phyloP scores from a whole-genome alignment of 2,329 filamentous ascomycete species.

The Fonsecaea pedrosoi region DNA sequence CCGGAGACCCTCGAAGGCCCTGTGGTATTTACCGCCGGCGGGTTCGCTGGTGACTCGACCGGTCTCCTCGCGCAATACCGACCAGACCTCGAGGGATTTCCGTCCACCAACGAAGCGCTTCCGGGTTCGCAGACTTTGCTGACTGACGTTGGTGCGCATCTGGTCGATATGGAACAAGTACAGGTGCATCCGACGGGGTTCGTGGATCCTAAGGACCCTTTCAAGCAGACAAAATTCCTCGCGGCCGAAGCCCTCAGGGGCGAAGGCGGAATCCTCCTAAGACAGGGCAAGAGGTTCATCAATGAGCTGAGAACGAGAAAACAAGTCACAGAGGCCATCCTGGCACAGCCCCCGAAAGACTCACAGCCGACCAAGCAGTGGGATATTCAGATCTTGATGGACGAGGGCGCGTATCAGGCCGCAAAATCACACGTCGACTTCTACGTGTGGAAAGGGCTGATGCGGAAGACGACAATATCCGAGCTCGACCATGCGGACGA shows the following conservation, averaged over 20 bases:
- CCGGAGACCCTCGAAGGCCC: constrained; percentile 55
- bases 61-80: constrained; percentile 64
- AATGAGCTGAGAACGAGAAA: constrained; percentile 68
- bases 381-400: constrained; percentile 65
- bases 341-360: constrained; percentile 42
- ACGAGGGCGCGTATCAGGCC: constrained; percentile 63
- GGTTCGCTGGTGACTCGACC: constrained; percentile 67
- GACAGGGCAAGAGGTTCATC: constrained; percentile 61
- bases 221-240: constrained; percentile 64
- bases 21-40: constrained; percentile 67
- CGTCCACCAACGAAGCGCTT: constrained; percentile 68
- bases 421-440: constrained; percentile 66
- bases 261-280: constrained; percentile 66
- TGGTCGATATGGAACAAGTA: constrained; percentile 59
- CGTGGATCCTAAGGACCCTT: constrained; percentile 59
- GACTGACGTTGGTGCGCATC: constrained; percentile 48
- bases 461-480: constrained; percentile 62
- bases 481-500: constrained; percentile 52
- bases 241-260: constrained; percentile 69
- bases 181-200: constrained; percentile 72
- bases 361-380: constrained; percentile 57
- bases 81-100: constrained; percentile 64
- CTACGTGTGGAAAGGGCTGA: constrained; percentile 67
- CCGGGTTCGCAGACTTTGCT: constrained; percentile 60
- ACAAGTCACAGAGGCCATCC: constrained; percentile 60